Base-by-base conservation (phyloP, 306 rosid species). In the Acacia melanoxylon region DNA sequence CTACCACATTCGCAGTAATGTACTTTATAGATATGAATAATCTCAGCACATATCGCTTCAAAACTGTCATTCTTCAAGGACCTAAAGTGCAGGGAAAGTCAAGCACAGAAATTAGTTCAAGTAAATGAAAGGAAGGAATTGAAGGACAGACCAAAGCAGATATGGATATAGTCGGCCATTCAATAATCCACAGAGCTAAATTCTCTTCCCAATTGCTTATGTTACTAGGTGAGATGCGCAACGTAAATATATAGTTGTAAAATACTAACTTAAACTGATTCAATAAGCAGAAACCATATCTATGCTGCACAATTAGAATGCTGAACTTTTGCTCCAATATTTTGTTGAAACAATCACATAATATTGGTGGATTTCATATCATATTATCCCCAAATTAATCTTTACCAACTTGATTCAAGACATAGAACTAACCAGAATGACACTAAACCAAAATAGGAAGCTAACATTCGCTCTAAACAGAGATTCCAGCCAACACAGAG, bases 1-100 rank as follows among this genome's bases (percentile, higher is more conserved):
- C 99, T 31, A 95, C 86, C 29, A 95, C 92, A 10, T 93, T 95
- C 59, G 98, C 96, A 8, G 97, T 93, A 19, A 93, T 87, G 91
- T 93, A 93, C 88, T 95, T 95, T 25, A 93, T 11, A 45, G 98
- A 95, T 67, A 92, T 84, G 92, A 95, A 95, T 83, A 95, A 56
- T 78, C 98, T 90, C 78, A 91, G 83, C 78, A 95, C 97, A 77
- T 92, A 93, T 12, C 87, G 91, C 90, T 92, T 95, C 75, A 78
- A 67, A 67, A 91, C 86, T 4, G 89, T 85, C 98, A 94, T 94
- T 77, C 82, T 84, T 81, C 72, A 70, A 65, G 56, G 68, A 72
- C 65, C 87, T 87, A 29, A 76, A 40, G 66, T 52, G 45, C 48
- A 44, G 51, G 2, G 33, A 56, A 68, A 78, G 66, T 35, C 62